A percentile compares a stretch with the other conserved stretches of the same genome.
phyloP scores from a whole-genome alignment of 2,329 filamentous ascomycete species.

The Fonsecaea erecta region DNA sequence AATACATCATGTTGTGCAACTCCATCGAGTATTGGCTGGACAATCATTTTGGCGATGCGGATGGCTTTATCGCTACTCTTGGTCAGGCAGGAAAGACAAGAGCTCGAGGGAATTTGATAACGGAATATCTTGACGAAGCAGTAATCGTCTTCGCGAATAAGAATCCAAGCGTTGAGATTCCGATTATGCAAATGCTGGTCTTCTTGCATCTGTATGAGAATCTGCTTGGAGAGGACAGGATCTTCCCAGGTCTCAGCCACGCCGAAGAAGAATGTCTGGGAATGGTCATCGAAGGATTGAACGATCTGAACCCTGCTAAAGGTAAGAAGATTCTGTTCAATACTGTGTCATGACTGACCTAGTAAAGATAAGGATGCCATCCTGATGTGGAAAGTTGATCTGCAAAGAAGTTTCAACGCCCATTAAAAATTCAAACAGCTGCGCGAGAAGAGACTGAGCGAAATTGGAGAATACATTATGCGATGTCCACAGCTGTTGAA shows the following conservation, averaged over 20 bases:
- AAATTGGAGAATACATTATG: not conserved
- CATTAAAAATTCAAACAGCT: not conserved
- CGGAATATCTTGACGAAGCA: not conserved
- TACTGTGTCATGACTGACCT: not conserved
- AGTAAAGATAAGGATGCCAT: slow-evolving; percentile 5
- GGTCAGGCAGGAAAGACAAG: not conserved
- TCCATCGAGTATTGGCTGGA: slow-evolving; percentile 24
- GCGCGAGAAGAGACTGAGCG: not conserved
- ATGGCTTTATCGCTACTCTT: not conserved
- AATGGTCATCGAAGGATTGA: slow-evolving; percentile 1
- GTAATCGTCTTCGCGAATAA: not conserved
- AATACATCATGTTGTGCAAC: slow-evolving; percentile 19
- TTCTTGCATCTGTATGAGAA: not conserved
- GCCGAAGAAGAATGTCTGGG: not conserved
- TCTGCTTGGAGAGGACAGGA: not conserved
- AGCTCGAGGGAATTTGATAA: not conserved
- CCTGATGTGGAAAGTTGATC: slow-evolving; percentile 13
- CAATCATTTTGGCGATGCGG: slow-evolving; percentile 1
- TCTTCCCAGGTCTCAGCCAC: slow-evolving; percentile 1
- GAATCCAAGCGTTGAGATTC: not conserved
- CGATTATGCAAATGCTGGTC: slow-evolving; percentile 1
- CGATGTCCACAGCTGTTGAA: not conserved
- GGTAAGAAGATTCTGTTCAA: not conserved
- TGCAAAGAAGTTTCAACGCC: slow-evolving; percentile 10
- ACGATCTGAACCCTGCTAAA: slow-evolving; percentile 11